phyloP scores from a whole-genome alignment of 2,329 filamentous ascomycete species.

The Monosporascus sp. region DNA sequence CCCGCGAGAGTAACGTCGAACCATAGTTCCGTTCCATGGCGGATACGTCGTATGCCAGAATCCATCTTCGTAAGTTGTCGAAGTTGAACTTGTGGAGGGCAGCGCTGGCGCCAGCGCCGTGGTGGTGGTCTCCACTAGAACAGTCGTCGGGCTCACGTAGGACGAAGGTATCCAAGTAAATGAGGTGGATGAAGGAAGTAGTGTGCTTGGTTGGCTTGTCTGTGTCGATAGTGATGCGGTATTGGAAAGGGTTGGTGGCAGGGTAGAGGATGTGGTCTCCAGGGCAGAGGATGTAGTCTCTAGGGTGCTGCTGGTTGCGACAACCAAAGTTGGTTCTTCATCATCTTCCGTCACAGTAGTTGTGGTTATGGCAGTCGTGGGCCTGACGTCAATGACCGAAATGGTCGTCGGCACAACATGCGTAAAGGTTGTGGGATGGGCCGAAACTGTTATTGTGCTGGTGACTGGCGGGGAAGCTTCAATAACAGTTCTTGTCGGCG shows the following conservation, averaged over 20 bases:
- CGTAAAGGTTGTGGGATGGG: conserved; percentile 9
- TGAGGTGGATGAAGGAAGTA: not conserved
- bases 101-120: not conserved
- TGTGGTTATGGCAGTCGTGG: conserved; percentile 12
- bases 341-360: conserved; percentile 18
- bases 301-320: not conserved
- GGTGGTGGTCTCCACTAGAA: not conserved
- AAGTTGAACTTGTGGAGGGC: conserved; percentile 4
- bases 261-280: not conserved
- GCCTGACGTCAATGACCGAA: conserved; percentile 23
- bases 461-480: conserved; percentile 21
- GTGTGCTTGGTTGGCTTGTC: not conserved
- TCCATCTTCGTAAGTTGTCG: conserved; percentile 34
- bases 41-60: conserved; percentile 42
- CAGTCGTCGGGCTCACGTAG: not conserved
- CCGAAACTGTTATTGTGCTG: conserved; percentile 22
- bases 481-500: conserved; percentile 21
- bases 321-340: conserved; percentile 9
- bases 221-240: not conserved
- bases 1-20: conserved; percentile 10
- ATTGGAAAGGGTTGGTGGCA: conserved; percentile 3
- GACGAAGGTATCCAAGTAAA: not conserved
- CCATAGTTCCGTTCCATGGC: conserved; percentile 35
- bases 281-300: not conserved
- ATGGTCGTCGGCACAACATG: conserved; percentile 21